These are phyloP conservation scores for Nicotiana tabacum DNA, from an alignment of 257 asterid species.

Conservation along the genomic window DNA sequence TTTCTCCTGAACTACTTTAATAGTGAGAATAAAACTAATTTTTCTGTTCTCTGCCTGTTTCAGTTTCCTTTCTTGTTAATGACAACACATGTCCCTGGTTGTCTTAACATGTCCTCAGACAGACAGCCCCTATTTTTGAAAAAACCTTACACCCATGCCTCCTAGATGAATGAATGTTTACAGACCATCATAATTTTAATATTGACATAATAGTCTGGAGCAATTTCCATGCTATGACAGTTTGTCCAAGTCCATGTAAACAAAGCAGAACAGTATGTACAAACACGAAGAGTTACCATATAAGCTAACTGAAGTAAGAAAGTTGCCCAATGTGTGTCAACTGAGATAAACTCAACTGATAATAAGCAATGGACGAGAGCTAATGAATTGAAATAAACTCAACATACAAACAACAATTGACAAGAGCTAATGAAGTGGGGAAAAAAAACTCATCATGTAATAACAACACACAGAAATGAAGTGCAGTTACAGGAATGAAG, in stretches of 20 bases:
- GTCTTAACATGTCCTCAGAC: background rate
- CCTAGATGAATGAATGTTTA: background rate
- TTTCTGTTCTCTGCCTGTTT: background rate
- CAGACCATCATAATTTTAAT: background rate
- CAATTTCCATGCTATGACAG: background rate
- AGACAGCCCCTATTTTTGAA: background rate
- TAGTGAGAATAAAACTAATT: background rate
- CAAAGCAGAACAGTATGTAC: background rate
- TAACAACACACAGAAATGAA: background rate
- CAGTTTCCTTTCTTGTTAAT: background rate
- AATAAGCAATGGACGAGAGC: background rate
- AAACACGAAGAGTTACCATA: background rate
- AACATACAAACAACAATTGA: background rate
- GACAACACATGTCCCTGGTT: background rate
- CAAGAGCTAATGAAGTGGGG: background rate
- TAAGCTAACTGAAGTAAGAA: background rate
- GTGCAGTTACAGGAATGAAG: background rate
- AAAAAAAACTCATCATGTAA: background rate
- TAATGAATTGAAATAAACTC: slow-evolving; percentile 2
- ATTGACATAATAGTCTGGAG: background rate
- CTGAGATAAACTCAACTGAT: no score
- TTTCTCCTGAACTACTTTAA: background rate
- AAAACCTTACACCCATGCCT: background rate
- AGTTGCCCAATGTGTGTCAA: background rate
- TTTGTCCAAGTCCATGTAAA: background rate